These are phyloP conservation scores for Penicillium brasilianum DNA, from an alignment of 2,329 filamentous ascomycete species.

Conservation along the genomic window DNA sequence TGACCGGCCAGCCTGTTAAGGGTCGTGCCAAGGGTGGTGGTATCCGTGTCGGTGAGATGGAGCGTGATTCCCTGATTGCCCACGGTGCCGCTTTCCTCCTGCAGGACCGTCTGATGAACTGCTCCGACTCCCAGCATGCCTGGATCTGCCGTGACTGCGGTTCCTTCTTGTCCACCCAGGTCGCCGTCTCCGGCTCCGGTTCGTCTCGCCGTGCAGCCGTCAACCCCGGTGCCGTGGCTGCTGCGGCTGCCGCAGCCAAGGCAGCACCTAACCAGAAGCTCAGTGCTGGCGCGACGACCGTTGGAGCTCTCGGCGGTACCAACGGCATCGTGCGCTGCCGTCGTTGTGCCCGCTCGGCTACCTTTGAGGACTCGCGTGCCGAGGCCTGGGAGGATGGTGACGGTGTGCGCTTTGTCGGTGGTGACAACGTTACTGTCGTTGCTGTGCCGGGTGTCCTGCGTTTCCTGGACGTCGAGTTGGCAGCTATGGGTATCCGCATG, in stretches of 20 bases:
- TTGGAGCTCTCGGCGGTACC: conserved; percentile 65
- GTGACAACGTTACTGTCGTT: conserved; percentile 87
- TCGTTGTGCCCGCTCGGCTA: conserved; percentile 71
- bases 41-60: conserved; percentile 99
- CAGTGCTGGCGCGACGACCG: conserved; percentile 50
- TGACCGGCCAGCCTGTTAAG: conserved; percentile 96
- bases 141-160: conserved; percentile 91
- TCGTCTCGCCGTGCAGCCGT: conserved; percentile 36
- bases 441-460: conserved; percentile 91
- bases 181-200: conserved; percentile 43
- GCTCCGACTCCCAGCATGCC: conserved; percentile 86
- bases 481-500: conserved; percentile 94
- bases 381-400: conserved; percentile 86
- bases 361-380: conserved; percentile 70
- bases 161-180: conserved; percentile 84
- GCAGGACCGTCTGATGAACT: conserved; percentile 95
- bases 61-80: conserved; percentile 90
- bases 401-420: conserved; percentile 82
- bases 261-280: conserved; percentile 36
- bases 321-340: conserved; percentile 75
- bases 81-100: conserved; percentile 94
- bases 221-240: conserved; percentile 35
- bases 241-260: conserved; percentile 39
- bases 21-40: conserved; percentile 94
- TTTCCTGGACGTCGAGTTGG: conserved; percentile 92